Base-by-base conservation (phyloP, 202 grass and related monocot species). In the Miscanthus sacchariflorus region DNA sequence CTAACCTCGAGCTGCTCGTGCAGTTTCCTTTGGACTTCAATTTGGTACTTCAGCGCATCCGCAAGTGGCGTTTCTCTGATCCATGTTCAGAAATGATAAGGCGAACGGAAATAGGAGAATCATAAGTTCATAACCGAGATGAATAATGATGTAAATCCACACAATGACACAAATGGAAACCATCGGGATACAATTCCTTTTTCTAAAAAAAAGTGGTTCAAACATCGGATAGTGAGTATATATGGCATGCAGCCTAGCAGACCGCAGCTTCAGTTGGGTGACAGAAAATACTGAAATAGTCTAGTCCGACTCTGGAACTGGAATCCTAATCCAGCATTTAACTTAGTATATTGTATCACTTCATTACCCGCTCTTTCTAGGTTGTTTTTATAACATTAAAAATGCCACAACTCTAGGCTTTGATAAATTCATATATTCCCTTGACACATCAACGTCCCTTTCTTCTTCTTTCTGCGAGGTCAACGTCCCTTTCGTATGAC, bases 1-100 rank as follows among this genome's bases (percentile, higher is more conserved):
- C 72, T 89, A 27, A 93, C 97, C 93, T 99, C 94, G 24, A 96
- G 86, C 74, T 99, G 94, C 39, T 99, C 89, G 44, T 95, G 92
- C 50, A 93, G 70, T 82, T 93, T 96, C 70, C 94, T 88, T 61
- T 99, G 94, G 17, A 93, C 93, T 88, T 96, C 94, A 71, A 99
- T 95, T 85, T 96, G 94, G 69, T 95, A 92, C 46, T 85, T 91
- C 10, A 95, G 74, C 5, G 94, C 84, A 70, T 99, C 97, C 0
- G 92, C 91, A 7, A 99, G 79, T 61, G 92, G 93, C 3, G 88
- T 92, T 92, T 93, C 94, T 87, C 97, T 96, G 86, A 67, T 78
- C 4, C 25, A 91, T 42, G 45, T 54, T 39, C 48, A 67, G 50
- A 77, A 83, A 79, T 61, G 61, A 38, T 86, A 78, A 85, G 50